A percentile compares a stretch with the other conserved stretches of the same genome.
phyloP scores from a whole-genome alignment of 495 filamentous ascomycete species.

The Podospora tetraspora region DNA sequence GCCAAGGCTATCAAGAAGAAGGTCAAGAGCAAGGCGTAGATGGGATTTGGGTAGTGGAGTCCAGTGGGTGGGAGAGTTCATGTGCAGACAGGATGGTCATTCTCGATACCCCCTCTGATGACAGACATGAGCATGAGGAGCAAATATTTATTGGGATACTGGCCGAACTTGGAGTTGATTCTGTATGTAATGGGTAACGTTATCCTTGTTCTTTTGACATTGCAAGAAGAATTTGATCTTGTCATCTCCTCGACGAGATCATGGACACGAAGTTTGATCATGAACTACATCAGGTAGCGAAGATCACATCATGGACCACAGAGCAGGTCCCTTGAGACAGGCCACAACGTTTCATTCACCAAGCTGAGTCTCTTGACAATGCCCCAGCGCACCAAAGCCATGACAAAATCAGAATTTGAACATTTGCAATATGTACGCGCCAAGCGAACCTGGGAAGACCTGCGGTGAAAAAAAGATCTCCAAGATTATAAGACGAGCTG shows the following conservation, averaged over 20 bases:
- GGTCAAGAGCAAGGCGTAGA: constrained; percentile 34
- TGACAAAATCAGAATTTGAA: background rate
- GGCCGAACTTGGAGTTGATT: background rate
- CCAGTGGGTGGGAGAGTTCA: background rate
- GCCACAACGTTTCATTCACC: background rate
- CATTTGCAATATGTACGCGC: constrained; percentile 28
- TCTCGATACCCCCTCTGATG: background rate
- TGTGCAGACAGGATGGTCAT: constrained; percentile 1
- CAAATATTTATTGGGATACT: background rate
- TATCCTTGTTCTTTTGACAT: too few species aligned
- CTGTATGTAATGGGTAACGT: background rate
- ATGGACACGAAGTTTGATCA: background rate
- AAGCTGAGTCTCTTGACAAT: too few species aligned
- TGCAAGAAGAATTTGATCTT: background rate
- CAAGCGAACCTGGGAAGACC: constrained; percentile 37
- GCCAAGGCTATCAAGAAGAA: constrained; percentile 27
- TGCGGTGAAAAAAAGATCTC: constrained; percentile 15
- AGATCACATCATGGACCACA: background rate
- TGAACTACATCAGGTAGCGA: too few species aligned
- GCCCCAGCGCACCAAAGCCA: too few species aligned
- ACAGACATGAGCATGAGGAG: background rate
- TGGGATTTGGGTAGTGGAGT: background rate
- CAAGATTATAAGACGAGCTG: constrained; percentile 36
- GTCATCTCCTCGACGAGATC: background rate
- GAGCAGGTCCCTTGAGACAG: background rate